A percentile compares a stretch with the other conserved stretches of the same genome.
These are phyloP conservation scores for Geosmithia morbida DNA, from an alignment of 2,329 filamentous ascomycete genomes.

Conservation along the genomic window DNA sequence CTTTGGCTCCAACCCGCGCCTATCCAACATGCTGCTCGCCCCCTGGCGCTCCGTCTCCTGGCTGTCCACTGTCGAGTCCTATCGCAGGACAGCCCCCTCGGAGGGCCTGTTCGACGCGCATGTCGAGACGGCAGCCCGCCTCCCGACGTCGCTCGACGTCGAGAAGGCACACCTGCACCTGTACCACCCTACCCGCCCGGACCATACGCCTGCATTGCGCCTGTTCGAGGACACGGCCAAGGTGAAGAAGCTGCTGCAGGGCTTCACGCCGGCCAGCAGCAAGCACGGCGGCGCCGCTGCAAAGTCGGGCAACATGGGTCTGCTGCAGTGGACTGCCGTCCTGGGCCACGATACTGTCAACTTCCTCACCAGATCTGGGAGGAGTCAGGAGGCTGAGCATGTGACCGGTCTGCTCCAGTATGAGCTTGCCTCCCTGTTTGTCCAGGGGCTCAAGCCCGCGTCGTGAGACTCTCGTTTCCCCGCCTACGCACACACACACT, in stretches of 20 bases:
- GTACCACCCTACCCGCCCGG: slow-evolving; percentile 36
- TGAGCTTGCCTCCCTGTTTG: slow-evolving; percentile 17
- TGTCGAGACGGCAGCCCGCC: slow-evolving; percentile 26
- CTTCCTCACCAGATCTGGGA: slow-evolving; percentile 24
- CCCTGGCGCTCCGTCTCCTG: slow-evolving; percentile 35
- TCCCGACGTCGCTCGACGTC: slow-evolving; percentile 20
- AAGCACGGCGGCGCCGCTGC: slow-evolving; percentile 6
- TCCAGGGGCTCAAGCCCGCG: not conserved
- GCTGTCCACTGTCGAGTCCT: slow-evolving; percentile 35
- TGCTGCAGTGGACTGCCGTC: slow-evolving; percentile 20
- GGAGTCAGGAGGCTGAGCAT: slow-evolving; percentile 23
- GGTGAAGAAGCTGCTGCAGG: slow-evolving; percentile 12
- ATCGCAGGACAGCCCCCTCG: slow-evolving; percentile 27
- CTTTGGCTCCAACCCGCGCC: slow-evolving; percentile 19
- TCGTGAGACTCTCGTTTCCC: slow-evolving; percentile 1
- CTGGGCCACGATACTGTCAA: slow-evolving; percentile 32
- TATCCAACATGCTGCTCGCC: slow-evolving; percentile 19
- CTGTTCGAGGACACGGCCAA: slow-evolving; percentile 23
- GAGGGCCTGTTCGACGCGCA: slow-evolving; percentile 37
- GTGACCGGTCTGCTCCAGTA: slow-evolving; percentile 21
- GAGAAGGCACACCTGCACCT: slow-evolving; percentile 39
- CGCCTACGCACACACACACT: slow-evolving; percentile 1
- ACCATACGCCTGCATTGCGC: slow-evolving; percentile 28
- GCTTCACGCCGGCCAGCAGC: slow-evolving; percentile 9
- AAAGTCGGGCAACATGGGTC: slow-evolving; percentile 7